Base-by-base conservation (phyloP, 192 early-diverging fungal genomes). In the Coemansia sp. region DNA sequence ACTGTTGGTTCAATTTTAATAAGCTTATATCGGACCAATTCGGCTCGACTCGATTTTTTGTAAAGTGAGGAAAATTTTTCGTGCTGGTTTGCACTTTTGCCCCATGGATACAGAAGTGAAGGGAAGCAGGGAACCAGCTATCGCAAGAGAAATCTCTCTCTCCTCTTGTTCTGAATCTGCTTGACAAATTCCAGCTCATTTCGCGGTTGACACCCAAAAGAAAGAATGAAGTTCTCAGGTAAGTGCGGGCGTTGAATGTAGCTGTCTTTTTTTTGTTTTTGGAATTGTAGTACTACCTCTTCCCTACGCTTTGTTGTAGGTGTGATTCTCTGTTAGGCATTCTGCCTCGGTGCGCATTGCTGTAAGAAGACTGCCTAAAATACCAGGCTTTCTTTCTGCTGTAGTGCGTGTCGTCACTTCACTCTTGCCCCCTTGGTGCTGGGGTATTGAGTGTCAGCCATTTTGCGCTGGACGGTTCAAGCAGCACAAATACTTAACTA, bases 221-320 rank as follows among this genome's bases (percentile, higher is more conserved):
- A 42, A 66, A 75, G 65, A 76, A 81, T 81, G 78, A 81, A 81
- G 78, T 81, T 76, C 70, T 81, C 78, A 29, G 70, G 78, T 81
- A 76, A 58, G 64, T 57, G 54, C 20, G 8, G 9, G 70, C 70
- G 21, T 52, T 51, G 4, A 54, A 9, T 10, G 4, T 63, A 22
- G 29, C 21, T 63, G 52, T 50, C 22, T 64, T 19, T 29, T 20
- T 25, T 20, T 55, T 30, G 10, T 51, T 22, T 46, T 21, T 30
- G 46, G 25, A 22, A 29, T 25, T 29, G 39, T 46, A 46, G 39
- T 14, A 17, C 14, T 30, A 24, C 53, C 54, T 64, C 63, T 20
- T 64, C 63, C 51, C 63, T 64, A 64, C 63, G 63, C 63, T 10
- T 29, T 54, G 33, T 64, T 53, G 63, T 64, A 64, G 63, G 53